phyloP scores from a whole-genome alignment of 768 basidiomycete genomes.

The Hygrophorus russula region DNA sequence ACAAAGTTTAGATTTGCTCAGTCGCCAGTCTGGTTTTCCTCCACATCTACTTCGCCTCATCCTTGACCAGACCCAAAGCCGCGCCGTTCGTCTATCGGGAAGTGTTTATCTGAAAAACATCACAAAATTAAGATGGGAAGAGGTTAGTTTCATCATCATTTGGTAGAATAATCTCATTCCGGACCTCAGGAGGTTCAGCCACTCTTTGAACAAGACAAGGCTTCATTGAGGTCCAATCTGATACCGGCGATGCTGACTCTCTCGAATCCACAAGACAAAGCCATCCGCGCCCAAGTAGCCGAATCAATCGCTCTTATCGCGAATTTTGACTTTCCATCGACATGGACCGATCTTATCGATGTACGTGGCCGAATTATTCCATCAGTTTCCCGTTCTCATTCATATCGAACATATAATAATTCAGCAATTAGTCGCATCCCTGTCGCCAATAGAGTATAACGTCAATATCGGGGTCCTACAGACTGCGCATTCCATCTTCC shows the following conservation, averaged over 20 bases:
- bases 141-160: conserved; percentile 35
- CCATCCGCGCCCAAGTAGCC: conserved; percentile 75
- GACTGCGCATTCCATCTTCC: conserved; percentile 94
- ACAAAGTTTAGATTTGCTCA: conserved; percentile 54
- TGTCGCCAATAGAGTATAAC: conserved; percentile 73
- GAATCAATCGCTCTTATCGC: conserved; percentile 91
- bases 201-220: conserved; percentile 61
- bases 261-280: conserved; percentile 60
- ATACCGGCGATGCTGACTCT: conserved; percentile 88
- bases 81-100: conserved; percentile 69
- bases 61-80: conserved; percentile 54
- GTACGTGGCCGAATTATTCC: conserved; percentile 35
- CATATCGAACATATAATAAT: conserved; percentile 4
- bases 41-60: conserved; percentile 69
- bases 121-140: conserved; percentile 80
- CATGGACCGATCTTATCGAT: conserved; percentile 85
- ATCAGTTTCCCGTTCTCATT: background rate
- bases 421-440: conserved; percentile 81
- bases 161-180: background rate
- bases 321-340: conserved; percentile 78
- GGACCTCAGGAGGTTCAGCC: conserved; percentile 55
- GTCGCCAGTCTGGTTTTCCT: conserved; percentile 69
- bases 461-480: conserved; percentile 85
- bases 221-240: conserved; percentile 58
- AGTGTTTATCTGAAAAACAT: conserved; percentile 71